A percentile compares a stretch with the other conserved stretches of the same genome.
These are phyloP conservation scores for Puccinellia tenuiflora DNA, from an alignment of 176 grass and related monocot species.

Conservation along the genomic window DNA sequence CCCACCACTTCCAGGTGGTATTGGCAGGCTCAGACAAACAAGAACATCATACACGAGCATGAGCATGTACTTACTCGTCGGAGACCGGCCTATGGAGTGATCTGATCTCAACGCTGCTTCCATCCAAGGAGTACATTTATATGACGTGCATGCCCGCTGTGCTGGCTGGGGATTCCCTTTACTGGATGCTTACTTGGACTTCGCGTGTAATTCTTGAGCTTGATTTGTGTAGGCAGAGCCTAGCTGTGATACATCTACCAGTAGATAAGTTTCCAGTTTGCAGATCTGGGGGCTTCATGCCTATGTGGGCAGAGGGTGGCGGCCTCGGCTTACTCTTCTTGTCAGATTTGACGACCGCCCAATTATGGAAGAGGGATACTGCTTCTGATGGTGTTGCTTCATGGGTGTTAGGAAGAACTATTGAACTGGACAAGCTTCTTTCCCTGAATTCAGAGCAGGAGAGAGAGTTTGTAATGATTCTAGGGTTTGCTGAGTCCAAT, in stretches of 20 bases:
- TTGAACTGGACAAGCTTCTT: too few relatives aligned
- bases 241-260: not conserved
- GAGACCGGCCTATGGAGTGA: not conserved
- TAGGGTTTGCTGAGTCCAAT: not conserved
- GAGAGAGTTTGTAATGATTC: not conserved
- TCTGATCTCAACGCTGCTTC: not conserved
- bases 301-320: not conserved
- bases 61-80: not conserved
- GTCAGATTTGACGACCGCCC: not conserved
- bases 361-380: not conserved
- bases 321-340: not conserved
- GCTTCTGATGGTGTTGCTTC: not conserved
- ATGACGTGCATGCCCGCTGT: not conserved
- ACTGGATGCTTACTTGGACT: not conserved
- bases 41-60: too few relatives aligned
- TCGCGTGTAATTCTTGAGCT: not conserved
- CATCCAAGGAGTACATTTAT: not conserved
- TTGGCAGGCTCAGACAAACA: not conserved
- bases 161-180: not conserved
- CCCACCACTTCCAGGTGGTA: not conserved
- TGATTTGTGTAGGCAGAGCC: not conserved
- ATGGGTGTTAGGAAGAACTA: not conserved
- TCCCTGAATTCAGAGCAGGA: not conserved
- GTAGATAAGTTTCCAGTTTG: not conserved
- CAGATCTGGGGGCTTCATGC: too few relatives aligned